A percentile compares a stretch with the other conserved stretches of the same genome.
Evolutionary conservation across 1,284 basidiomycete species (phyloP).

Genomic region (Binderoboletus segoi): DNA sequence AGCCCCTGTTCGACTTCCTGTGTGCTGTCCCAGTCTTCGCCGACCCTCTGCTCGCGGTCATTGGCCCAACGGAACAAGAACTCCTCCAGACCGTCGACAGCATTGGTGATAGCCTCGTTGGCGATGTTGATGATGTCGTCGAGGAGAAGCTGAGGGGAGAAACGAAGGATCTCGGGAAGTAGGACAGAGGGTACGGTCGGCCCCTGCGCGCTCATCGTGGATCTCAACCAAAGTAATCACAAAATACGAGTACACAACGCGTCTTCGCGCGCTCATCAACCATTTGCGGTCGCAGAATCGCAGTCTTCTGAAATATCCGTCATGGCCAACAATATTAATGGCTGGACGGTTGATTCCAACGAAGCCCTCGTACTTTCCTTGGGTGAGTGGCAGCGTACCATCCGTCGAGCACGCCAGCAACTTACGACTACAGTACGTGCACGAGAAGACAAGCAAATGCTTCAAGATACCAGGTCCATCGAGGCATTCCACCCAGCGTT

Average conservation of each 20-base stretch:
- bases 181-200: slow-evolving; percentile 50
- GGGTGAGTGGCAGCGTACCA: slow-evolving; percentile 45
- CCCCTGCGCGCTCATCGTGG: slow-evolving; percentile 31
- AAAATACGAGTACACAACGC: slow-evolving; percentile 37
- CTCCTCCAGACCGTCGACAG: slow-evolving; percentile 73
- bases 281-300: too few relatives aligned
- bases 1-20: slow-evolving; percentile 74
- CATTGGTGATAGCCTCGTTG: slow-evolving; percentile 67
- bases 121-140: slow-evolving; percentile 71
- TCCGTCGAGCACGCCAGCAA: slow-evolving; percentile 8
- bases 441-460: slow-evolving; percentile 58
- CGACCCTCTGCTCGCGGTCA: slow-evolving; percentile 47
- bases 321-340: slow-evolving; percentile 48
- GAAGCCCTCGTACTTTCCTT: slow-evolving; percentile 73
- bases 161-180: slow-evolving; percentile 65
- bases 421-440: slow-evolving; percentile 54
- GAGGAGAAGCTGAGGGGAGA: slow-evolving; percentile 67
- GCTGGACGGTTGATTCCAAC: slow-evolving; percentile 81
- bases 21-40: slow-evolving; percentile 56
- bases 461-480: slow-evolving; percentile 62
- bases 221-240: background rate
- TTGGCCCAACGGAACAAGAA: slow-evolving; percentile 72
- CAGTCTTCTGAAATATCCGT: background rate
- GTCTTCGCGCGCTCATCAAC: background rate
- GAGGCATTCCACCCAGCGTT: slow-evolving; percentile 80